Conservation (phyloP, 129 eudicot species). For the Artemisia tridentata region DNA sequence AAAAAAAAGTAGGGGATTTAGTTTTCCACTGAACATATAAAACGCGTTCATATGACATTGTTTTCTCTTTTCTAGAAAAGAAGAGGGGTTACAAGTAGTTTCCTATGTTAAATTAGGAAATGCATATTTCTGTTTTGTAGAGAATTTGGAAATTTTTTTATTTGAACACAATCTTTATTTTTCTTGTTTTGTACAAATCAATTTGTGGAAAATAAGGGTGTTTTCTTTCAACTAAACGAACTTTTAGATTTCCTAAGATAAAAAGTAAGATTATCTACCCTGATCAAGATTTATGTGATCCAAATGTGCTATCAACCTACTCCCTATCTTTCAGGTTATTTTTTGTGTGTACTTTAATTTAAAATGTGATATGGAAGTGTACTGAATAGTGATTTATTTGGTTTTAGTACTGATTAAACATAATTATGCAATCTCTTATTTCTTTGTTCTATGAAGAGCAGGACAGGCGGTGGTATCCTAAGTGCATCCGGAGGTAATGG, state of each 20-base stretch:
- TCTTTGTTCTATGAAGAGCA: slow-evolving; percentile 45
- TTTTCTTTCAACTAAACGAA: too few species aligned
- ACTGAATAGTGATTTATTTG: neutral
- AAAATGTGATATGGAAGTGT: slow-evolving; percentile 13
- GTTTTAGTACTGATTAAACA: slow-evolving; percentile 15
- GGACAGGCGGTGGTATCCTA: slow-evolving; percentile 80
- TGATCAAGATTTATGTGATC: slow-evolving; percentile 12
- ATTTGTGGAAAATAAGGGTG: too few species aligned
- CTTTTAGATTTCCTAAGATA: neutral
- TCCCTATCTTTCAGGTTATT: neutral
- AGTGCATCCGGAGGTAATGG: slow-evolving; percentile 81
- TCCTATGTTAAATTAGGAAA: too few species aligned
- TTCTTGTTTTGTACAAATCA: too few species aligned
- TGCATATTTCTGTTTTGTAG: too few species aligned
- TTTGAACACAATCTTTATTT: too few species aligned
- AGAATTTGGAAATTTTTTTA: too few species aligned
- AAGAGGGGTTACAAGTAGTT: too few species aligned
- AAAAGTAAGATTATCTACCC: slow-evolving; percentile 8
- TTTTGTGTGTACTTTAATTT: neutral
- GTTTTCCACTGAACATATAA: too few species aligned
- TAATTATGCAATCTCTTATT: slow-evolving; percentile 12
- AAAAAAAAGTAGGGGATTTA: too few species aligned
- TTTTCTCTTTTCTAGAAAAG: too few species aligned
- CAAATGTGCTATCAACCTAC: slow-evolving; percentile 1
- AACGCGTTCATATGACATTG: too few species aligned